Evolutionary conservation across 2,329 filamentous ascomycete species (phyloP).

Genomic region (Sporothrix globosa): DNA sequence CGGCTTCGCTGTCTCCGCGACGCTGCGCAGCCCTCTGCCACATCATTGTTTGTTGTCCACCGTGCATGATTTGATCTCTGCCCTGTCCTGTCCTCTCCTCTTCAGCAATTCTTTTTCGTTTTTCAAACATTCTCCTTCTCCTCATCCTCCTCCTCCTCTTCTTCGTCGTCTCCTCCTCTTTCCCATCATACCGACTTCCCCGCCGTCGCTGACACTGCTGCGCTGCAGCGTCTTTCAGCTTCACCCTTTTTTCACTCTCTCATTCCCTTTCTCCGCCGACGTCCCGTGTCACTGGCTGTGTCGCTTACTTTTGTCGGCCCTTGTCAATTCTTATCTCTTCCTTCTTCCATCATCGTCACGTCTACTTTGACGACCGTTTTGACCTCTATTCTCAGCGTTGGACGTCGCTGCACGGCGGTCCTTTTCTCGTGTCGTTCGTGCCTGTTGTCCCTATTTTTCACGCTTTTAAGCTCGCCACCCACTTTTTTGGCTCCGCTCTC

Average conservation of each 20-base stretch:
- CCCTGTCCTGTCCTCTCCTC: background rate
- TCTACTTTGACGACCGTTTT: background rate
- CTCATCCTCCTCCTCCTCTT: background rate
- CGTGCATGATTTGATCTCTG: background rate
- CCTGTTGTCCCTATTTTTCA: slow-evolving; percentile 25
- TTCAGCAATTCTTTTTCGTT: background rate
- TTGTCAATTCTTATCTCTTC: background rate
- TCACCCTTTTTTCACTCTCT: slow-evolving; percentile 1
- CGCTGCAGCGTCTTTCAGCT: background rate
- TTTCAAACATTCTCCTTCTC: background rate
- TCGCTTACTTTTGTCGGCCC: background rate
- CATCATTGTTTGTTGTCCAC: slow-evolving; percentile 25
- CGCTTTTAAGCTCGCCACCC: background rate
- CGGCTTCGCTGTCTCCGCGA: slow-evolving; percentile 15
- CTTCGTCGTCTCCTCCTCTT: background rate
- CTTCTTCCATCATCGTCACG: background rate
- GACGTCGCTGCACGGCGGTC: background rate
- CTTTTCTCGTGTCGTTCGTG: background rate
- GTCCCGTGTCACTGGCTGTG: background rate
- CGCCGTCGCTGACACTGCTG: background rate
- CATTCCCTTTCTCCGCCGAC: slow-evolving; percentile 8
- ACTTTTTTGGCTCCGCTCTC: slow-evolving; percentile 20
- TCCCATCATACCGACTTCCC: background rate
- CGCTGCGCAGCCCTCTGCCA: background rate
- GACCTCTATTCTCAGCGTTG: background rate